Evolutionary conservation across 805 yeast genomes (phyloP).

Genomic region (Kockiozyma suomiensis): DNA sequence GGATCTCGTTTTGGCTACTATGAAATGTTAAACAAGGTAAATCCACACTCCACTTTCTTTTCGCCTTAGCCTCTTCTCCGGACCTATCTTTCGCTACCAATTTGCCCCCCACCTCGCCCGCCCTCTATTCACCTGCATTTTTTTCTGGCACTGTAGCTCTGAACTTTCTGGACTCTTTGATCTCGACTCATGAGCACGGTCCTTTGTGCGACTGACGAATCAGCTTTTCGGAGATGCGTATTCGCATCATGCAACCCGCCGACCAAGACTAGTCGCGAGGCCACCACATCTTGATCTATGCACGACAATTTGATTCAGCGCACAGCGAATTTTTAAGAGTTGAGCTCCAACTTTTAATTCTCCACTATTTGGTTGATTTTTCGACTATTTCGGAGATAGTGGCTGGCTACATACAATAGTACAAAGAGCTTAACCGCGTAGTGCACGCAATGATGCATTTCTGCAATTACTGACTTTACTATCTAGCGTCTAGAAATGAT

Average conservation of each 20-base stretch:
- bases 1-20: constrained; percentile 44
- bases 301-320: too few species aligned
- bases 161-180: too few species aligned
- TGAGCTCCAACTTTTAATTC: too few species aligned
- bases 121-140: neutral
- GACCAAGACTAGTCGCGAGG: too few species aligned
- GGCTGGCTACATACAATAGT: neutral
- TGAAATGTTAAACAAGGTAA: constrained; percentile 39
- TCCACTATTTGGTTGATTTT: neutral
- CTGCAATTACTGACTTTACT: neutral
- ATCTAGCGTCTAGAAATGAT: constrained; percentile 34
- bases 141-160: too few species aligned
- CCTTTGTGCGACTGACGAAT: too few species aligned
- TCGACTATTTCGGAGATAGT: neutral
- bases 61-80: neutral
- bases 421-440: neutral
- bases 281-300: neutral
- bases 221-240: too few species aligned
- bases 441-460: neutral
- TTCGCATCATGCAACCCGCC: too few species aligned
- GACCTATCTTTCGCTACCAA: neutral
- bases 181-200: too few species aligned
- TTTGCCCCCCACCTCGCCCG: neutral
- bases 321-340: too few species aligned
- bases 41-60: neutral